Base-by-base conservation (phyloP, 2,329 filamentous ascomycete genomes). In the Botrytis byssoidea region DNA sequence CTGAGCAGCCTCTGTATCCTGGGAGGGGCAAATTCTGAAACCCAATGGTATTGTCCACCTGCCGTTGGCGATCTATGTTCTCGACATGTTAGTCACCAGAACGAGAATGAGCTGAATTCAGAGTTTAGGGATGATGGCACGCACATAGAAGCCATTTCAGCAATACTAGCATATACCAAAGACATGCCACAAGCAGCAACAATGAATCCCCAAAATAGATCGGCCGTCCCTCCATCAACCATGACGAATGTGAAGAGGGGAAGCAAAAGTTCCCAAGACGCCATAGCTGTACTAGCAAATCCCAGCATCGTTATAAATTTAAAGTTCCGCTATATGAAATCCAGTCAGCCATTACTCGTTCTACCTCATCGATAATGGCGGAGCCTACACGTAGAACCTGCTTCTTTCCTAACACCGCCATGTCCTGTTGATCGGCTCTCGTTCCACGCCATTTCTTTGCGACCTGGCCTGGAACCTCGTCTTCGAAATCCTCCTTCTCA, bases 21-120 rank as follows among this genome's bases (percentile, higher is more conserved):
- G 1, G 79, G 81, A 0, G 86, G 84, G 0, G 86, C 83, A 74
- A 88, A 87, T 67, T 87, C 85, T 1, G 84, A 87, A 0, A 88
- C 86, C 86, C 86, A 88, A 76, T 88, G 86, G 74, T 88, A 89
- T 75, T 89, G 87, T 3, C 88, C 88, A 35, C 88, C 87, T 10
- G 85, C 84, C 0, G 86, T 89, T 0, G 88, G 88, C 3, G 87
- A 86, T 83, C 76, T 76, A 44, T 25, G 8, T 69, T 46, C 25
- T 6, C n/a, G 22, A 7, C 1, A 44, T 22, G 29, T 72, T 55
- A 74, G 70, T n/a, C 37, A 46, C 37, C 29, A 42, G 32, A 48
- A 37, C 20, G 35, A 25, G 37, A 16, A 29, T 29, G 63, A 18
- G 9, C 12, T 6, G 16, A 55, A 14, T 8, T 32, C 25, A 22